Evolutionary conservation across 2,329 filamentous ascomycete species (phyloP).

Genomic region (Fusarium verrucosum): DNA sequence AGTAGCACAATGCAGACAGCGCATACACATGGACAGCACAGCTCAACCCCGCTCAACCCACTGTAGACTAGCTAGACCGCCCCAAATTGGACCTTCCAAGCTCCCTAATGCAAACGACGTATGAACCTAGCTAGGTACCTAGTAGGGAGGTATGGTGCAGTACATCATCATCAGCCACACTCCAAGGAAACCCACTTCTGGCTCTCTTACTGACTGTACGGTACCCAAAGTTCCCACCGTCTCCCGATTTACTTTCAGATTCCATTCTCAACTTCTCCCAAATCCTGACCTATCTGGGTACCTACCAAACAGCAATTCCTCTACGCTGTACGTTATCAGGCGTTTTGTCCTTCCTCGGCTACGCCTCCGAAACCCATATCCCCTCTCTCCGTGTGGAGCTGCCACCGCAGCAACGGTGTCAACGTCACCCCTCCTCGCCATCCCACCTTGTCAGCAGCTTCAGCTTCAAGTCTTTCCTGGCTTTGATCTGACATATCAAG

Average conservation of each 20-base stretch:
- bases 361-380: conserved; percentile 29
- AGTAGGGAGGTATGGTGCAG: too few relatives aligned
- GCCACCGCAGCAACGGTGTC: conserved; percentile 44
- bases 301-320: conserved; percentile 12
- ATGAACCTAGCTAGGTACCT: too few relatives aligned
- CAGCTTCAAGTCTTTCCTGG: conserved; percentile 28
- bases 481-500: conserved; percentile 25
- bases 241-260: conserved; percentile 18
- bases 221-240: conserved; percentile 24
- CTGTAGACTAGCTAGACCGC: conserved; percentile 24
- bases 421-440: conserved; percentile 43
- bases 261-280: conserved; percentile 27
- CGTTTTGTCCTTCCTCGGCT: conserved; percentile 16
- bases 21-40: conserved; percentile 28
- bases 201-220: conserved; percentile 2
- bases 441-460: conserved; percentile 41
- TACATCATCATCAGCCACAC: conserved; percentile 46
- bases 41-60: conserved; percentile 27
- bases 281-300: conserved; percentile 23
- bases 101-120: conserved; percentile 18
- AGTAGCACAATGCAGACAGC: conserved; percentile 13
- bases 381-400: conserved; percentile 41
- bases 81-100: conserved; percentile 30
- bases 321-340: conserved; percentile 18
- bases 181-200: conserved; percentile 22